These are phyloP conservation scores for Colletotrichum sp. DNA, from an alignment of 2,329 filamentous ascomycete species.

Conservation along the genomic window DNA sequence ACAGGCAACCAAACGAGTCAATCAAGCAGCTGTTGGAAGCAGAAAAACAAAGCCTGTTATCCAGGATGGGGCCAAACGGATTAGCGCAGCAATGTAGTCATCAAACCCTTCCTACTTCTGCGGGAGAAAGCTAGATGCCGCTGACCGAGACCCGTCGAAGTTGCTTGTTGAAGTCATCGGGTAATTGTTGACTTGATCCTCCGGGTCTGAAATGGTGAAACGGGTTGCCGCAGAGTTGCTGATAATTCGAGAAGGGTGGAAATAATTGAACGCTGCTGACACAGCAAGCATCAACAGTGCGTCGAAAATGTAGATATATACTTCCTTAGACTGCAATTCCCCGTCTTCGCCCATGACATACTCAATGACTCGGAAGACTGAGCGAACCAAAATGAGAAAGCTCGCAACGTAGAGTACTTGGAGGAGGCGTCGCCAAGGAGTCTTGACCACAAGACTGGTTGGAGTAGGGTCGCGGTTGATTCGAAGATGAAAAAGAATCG, in stretches of 20 bases:
- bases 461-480: conserved; percentile 17
- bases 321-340: conserved; percentile 36
- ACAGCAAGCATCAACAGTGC: conserved; percentile 36
- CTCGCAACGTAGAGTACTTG: conserved; percentile 28
- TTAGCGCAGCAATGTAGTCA: neutral
- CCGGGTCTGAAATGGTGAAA: neutral
- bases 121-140: neutral
- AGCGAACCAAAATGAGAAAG: conserved; percentile 46
- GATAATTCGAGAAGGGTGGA: conserved; percentile 17
- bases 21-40: neutral
- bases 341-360: conserved; percentile 40
- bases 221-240: neutral
- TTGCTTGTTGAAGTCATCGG: neutral
- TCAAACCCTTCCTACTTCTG: neutral
- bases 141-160: neutral
- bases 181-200: neutral
- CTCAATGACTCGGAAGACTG: conserved; percentile 45
- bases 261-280: conserved; percentile 21
- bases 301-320: conserved; percentile 42
- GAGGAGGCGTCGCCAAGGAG: conserved; percentile 34
- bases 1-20: neutral
- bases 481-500: conserved; percentile 48
- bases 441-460: conserved; percentile 11
- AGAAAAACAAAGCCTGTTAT: neutral
- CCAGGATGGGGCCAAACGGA: neutral